A percentile compares a stretch with the other conserved stretches of the same genome.
phyloP scores from a whole-genome alignment of 225 moss, liverwort and hornwort species.

The Pleurozium schreberi region DNA sequence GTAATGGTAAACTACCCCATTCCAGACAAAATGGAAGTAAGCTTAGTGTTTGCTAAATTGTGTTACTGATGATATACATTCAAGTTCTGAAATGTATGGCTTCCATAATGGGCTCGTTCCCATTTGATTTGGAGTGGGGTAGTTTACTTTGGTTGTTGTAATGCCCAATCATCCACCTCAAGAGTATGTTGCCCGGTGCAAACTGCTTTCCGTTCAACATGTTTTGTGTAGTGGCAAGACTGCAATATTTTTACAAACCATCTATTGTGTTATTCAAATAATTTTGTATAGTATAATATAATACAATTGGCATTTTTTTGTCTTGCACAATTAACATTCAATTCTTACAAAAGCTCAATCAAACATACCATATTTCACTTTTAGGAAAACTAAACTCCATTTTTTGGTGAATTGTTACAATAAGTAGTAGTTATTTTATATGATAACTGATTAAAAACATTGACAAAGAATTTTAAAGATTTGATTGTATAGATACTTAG shows the following conservation, averaged over 20 bases:
- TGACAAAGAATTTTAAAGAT: background rate
- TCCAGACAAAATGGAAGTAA: too few relatives aligned
- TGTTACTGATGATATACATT: too few relatives aligned
- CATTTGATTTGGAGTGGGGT: too few relatives aligned
- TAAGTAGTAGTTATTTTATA: accelerated
- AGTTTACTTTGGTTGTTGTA: too few relatives aligned
- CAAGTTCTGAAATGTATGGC: too few relatives aligned
- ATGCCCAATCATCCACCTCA: background rate
- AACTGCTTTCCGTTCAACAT: too few relatives aligned
- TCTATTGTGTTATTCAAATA: too few relatives aligned
- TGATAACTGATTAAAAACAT: background rate
- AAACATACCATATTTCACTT: background rate
- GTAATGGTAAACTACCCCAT: too few relatives aligned
- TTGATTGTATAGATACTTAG: background rate
- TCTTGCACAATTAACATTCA: background rate
- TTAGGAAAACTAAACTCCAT: accelerated
- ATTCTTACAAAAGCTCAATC: background rate
- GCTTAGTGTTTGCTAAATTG: too few relatives aligned
- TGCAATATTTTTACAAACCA: background rate
- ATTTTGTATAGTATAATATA: background rate
- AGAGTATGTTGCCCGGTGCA: background rate
- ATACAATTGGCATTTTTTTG: background rate
- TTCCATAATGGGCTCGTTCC: too few relatives aligned
- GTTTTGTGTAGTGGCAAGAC: background rate
- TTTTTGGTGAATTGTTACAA: background rate